Evolutionary conservation across 2,329 filamentous ascomycete genomes (phyloP), one percentile per base, ranked within the genome.

Genomic region (Fusarium sterilihyphosum): DNA sequence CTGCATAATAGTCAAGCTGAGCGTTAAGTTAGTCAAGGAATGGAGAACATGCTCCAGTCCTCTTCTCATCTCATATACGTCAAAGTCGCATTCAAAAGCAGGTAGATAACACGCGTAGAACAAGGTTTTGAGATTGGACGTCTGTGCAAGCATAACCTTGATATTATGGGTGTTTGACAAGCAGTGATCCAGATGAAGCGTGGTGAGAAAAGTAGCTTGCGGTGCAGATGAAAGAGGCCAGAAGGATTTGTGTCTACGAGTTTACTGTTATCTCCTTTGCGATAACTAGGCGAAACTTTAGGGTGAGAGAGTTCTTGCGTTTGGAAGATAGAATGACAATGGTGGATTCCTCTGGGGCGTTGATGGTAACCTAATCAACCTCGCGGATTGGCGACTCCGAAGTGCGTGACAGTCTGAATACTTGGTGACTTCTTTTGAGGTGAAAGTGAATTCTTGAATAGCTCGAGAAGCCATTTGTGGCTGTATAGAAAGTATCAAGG

Each of bases 181-280:
- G 58, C 37, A 61, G 24, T 29, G 20, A 7, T 38, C 22, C 11
- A 13, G 46, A 53, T 38, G 38, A 24, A 65, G 20, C 12, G 46
- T n/a, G 10, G 38, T 44, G 16, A 57, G 38, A 12, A 57, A 31
- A 12, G 16, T 3, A 20, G 26, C 53, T 0, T 33, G 53, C 9
- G 38, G 53, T 7, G 38, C 53, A 5, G 2, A 1, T 4, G 22
- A 16, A 0, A 44, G 53, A n/a, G 9, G 53, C 38, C 22, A 33
- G 8, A 12, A 61, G 0, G 3, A 24, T 26, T 4, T 18, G 22
- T 59, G 4, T 63, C 24, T 7, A 46, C 14, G 0, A 54, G 16
- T 31, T 8, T 8, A 1, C 1, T 31, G 8, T 16, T 24, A 0
- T 18, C 22, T 2, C 37, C 37, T n/a, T 31, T n/a, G 0, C 38